Percentiles rank a stretch among this genome's conserved stretches.
Evolutionary conservation across 1,284 basidiomycete genomes (phyloP).

Genomic region (Ceratobasidium sp.): DNA sequence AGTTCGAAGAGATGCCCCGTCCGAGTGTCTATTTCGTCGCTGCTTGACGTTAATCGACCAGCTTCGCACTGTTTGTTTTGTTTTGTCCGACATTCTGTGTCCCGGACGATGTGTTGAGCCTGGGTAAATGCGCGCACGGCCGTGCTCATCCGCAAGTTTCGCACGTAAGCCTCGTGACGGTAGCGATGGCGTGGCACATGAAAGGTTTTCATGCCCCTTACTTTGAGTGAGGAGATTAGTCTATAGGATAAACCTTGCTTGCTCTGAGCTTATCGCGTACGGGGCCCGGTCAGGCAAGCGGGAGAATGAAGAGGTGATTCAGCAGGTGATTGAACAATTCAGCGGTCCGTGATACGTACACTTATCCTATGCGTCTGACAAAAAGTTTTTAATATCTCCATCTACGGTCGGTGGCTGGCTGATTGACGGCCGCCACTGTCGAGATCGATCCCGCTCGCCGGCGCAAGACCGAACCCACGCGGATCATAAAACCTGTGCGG

Average conservation of each 20-base stretch:
- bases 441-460: background rate
- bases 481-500: background rate
- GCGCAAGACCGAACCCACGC: no score
- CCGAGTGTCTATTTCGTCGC: background rate
- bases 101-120: no score
- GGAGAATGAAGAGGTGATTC: no score
- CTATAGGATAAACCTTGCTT: background rate
- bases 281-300: no score
- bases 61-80: no score
- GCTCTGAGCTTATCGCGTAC: background rate
- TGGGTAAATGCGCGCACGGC: no score
- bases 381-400: background rate
- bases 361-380: no score
- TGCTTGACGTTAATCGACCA: background rate
- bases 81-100: no score
- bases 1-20: background rate
- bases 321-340: no score
- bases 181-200: background rate
- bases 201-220: background rate
- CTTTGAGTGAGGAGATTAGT: background rate
- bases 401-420: constrained; percentile 6
- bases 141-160: background rate
- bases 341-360: no score
- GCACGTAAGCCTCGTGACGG: constrained; percentile 7
- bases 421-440: constrained; percentile 1